A percentile compares a stretch with the other conserved stretches of the same genome.
These are phyloP conservation scores for Lipomyces sp. DNA, from an alignment of 805 yeast genomes.

Conservation along the genomic window DNA sequence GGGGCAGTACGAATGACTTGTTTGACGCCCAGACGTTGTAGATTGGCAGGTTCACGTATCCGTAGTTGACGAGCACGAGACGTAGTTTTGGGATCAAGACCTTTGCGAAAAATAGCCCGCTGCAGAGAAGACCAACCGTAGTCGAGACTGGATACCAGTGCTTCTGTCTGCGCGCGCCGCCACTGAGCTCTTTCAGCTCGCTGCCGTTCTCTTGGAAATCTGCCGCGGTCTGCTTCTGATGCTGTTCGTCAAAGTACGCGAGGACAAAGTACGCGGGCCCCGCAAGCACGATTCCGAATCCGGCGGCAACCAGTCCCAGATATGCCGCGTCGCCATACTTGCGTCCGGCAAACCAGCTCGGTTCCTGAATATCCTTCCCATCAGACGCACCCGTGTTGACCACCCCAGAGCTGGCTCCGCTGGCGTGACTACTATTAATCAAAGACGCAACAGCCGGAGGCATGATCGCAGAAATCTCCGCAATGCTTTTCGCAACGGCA, in stretches of 20 bases:
- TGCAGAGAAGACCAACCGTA: constrained; percentile 2
- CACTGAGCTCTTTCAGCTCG: constrained; percentile 2
- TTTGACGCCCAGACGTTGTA: not conserved
- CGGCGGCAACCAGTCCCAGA: constrained; percentile 11
- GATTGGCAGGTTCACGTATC: constrained; percentile 14
- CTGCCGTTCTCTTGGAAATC: not conserved
- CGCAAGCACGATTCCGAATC: constrained; percentile 6
- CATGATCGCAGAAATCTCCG: too few relatives aligned
- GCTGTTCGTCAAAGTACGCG: constrained; percentile 2
- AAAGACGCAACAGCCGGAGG: too few relatives aligned
- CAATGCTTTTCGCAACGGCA: too few relatives aligned
- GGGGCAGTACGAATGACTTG: not conserved
- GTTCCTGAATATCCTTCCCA: too few relatives aligned
- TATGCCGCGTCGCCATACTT: constrained; percentile 12
- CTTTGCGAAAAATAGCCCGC: constrained; percentile 9
- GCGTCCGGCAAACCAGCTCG: constrained; percentile 1
- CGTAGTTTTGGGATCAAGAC: constrained; percentile 10
- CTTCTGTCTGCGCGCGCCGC: constrained; percentile 16
- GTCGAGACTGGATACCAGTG: constrained; percentile 23
- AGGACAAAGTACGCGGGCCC: not conserved
- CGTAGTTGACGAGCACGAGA: constrained; percentile 8
- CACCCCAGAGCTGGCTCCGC: not conserved
- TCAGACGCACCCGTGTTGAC: not conserved
- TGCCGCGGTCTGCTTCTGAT: not conserved
- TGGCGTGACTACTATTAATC: too few relatives aligned